Evolutionary conservation across 371 early-diverging fungal species (phyloP).

Genomic region (Mucor saturninus): DNA sequence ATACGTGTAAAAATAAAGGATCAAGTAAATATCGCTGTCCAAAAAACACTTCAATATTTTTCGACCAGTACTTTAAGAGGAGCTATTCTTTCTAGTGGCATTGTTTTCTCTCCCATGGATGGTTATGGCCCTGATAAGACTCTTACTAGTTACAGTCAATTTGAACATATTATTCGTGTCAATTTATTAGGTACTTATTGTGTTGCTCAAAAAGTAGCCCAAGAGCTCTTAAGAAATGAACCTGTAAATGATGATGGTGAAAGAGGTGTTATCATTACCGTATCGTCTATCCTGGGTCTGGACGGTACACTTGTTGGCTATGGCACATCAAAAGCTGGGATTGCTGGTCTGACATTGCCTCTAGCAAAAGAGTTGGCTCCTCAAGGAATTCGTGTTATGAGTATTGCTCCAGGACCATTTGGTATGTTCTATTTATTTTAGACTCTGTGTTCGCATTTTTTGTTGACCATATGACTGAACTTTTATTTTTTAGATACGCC

Average conservation of each 20-base stretch:
- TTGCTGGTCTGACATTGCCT: constrained; percentile 65
- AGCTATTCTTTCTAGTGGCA: constrained; percentile 57
- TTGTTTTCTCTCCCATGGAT: constrained; percentile 33
- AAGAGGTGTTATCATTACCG: constrained; percentile 61
- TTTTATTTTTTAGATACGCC: constrained; percentile 39
- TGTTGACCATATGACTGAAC: neutral
- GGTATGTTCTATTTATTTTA: constrained; percentile 29
- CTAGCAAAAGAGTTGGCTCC: constrained; percentile 61
- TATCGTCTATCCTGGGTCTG: constrained; percentile 58
- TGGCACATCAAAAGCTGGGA: constrained; percentile 64
- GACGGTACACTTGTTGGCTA: constrained; percentile 58
- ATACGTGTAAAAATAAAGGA: constrained; percentile 13
- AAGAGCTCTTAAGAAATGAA: constrained; percentile 45
- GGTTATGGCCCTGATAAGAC: constrained; percentile 40
- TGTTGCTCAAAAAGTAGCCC: constrained; percentile 60
- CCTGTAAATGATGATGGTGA: constrained; percentile 54
- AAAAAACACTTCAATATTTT: constrained; percentile 40
- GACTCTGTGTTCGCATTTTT: no score
- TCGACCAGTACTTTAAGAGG: constrained; percentile 38
- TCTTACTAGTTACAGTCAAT: constrained; percentile 50
- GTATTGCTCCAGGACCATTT: constrained; percentile 67
- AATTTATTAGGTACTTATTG: constrained; percentile 65
- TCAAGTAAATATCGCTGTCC: constrained; percentile 42
- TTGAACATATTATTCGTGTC: constrained; percentile 54
- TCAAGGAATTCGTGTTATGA: constrained; percentile 60